phyloP scores from a whole-genome alignment of 495 filamentous ascomycete species.

The Penicillium samsonianum region DNA sequence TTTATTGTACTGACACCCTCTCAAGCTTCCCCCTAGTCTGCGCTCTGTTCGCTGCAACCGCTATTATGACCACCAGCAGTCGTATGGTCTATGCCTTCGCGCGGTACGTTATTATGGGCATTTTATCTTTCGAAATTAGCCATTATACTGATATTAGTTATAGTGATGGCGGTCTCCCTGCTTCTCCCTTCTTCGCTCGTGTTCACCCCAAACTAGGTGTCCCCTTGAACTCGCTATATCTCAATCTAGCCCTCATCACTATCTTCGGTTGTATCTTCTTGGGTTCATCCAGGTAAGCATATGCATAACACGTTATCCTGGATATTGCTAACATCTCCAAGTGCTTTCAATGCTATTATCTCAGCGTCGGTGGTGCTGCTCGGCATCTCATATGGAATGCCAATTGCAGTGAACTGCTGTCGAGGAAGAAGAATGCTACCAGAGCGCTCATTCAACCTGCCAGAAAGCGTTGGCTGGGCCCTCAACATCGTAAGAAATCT shows the following conservation, averaged over 20 bases:
- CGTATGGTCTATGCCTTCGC: slow-evolving; percentile 80
- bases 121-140: neutral
- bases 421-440: slow-evolving; percentile 67
- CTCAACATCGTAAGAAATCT: slow-evolving; percentile 40
- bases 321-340: slow-evolving; percentile 14
- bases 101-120: slow-evolving; percentile 30
- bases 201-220: slow-evolving; percentile 65
- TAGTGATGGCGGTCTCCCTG: slow-evolving; percentile 70
- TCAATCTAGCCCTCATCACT: slow-evolving; percentile 64
- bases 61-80: slow-evolving; percentile 74
- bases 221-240: slow-evolving; percentile 67
- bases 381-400: slow-evolving; percentile 72
- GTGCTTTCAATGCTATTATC: slow-evolving; percentile 63
- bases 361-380: slow-evolving; percentile 71
- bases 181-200: slow-evolving; percentile 61
- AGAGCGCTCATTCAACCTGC: slow-evolving; percentile 61
- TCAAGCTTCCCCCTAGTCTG: slow-evolving; percentile 68
- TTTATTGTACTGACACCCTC: slow-evolving; percentile 9
- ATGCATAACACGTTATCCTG: no score
- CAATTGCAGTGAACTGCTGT: slow-evolving; percentile 65
- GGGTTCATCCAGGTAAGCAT: slow-evolving; percentile 59
- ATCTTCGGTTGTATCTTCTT: slow-evolving; percentile 75
- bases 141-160: slow-evolving; percentile 13
- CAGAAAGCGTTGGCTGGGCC: slow-evolving; percentile 53
- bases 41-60: slow-evolving; percentile 68